A percentile compares a stretch with the other conserved stretches of the same genome.
Evolutionary conservation across 2,329 filamentous ascomycete species (phyloP).

Genomic region (Aspergillus fructus): DNA sequence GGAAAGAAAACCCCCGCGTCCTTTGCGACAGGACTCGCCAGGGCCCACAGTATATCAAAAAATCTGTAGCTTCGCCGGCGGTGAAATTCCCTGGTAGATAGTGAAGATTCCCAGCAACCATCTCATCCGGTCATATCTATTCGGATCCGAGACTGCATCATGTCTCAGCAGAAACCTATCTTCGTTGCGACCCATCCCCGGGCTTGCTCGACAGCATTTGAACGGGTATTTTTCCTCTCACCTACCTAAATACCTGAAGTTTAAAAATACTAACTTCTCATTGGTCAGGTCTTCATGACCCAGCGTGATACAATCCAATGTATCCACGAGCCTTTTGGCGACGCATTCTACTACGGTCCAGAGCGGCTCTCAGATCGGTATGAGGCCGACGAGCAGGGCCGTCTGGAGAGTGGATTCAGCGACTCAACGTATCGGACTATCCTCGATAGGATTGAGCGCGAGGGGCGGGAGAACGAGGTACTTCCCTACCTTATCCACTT

Average conservation of each 20-base stretch:
- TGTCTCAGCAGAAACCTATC: slow-evolving; percentile 75
- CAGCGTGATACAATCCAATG: slow-evolving; percentile 76
- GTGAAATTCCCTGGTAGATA: slow-evolving; percentile 23
- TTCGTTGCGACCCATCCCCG: slow-evolving; percentile 93
- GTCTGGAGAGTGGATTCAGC: slow-evolving; percentile 44
- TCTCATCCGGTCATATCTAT: neutral
- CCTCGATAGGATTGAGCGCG: slow-evolving; percentile 70
- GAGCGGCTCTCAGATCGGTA: slow-evolving; percentile 82
- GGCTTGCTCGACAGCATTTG: slow-evolving; percentile 95
- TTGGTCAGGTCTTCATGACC: slow-evolving; percentile 89
- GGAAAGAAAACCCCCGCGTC: neutral
- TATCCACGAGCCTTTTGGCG: slow-evolving; percentile 93
- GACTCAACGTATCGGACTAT: slow-evolving; percentile 58
- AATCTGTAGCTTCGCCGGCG: slow-evolving; percentile 22
- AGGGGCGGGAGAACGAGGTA: slow-evolving; percentile 62
- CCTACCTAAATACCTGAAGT: neutral
- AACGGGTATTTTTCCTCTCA: slow-evolving; percentile 63
- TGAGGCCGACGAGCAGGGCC: slow-evolving; percentile 61
- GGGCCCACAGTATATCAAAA: neutral
- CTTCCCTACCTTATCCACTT: neutral
- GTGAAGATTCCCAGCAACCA: slow-evolving; percentile 9
- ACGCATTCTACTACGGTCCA: slow-evolving; percentile 93
- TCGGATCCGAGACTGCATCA: slow-evolving; percentile 50
- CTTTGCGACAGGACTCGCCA: neutral
- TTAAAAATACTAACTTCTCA: slow-evolving; percentile 3